Evolutionary conservation across 1,284 basidiomycete genomes (phyloP), one percentile per base, ranked within the genome.

Genomic region (Ustilago esculenta): DNA sequence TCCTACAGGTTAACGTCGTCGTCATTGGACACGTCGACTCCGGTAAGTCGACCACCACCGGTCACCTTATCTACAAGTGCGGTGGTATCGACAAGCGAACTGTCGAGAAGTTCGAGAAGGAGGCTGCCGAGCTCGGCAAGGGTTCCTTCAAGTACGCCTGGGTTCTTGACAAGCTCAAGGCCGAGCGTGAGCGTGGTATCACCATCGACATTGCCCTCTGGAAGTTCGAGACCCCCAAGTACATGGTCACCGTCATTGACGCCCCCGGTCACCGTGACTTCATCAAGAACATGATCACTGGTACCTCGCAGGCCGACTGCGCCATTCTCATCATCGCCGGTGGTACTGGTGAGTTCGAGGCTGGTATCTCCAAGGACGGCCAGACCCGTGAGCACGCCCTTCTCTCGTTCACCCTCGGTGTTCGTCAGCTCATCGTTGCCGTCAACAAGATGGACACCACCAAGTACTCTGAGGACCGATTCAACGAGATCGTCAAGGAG

Each of bases 41-140:
- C 49, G 82, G 95, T 81, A 98, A 98, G 88, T 98, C 94, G 75
- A 98, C 95, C 86, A 98, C 95, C 84, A 98, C 96, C 82, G 96
- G 96, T 81, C 96, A 99, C 88, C 88, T 99, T 86, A 98, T 98
- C 90, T 98, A 98, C 92, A 98, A 99, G 90, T 99, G 95, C 85
- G 95, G 95, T 90, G 96, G 96, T 92, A 98, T 99, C 87, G 96
- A 99, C 86, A 98, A 98, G 88, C 95, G 96, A 90, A 98, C 94
- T 85, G 97, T 98, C 82, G 94, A 98, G 87, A 98, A 98, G 80
- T 98, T 98, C 89, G 95, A 99, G 89, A 99, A 99, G 90, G 95
- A 99, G 87, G 96, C 95, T 82, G 92, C 93, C 87, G 95, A 99
- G 85, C 91, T 98, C 84, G 96, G 95, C 84, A 98, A 98, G 88